phyloP scores from a whole-genome alignment of 306 rosid genomes.

The Heteromeles arbutifolia region DNA sequence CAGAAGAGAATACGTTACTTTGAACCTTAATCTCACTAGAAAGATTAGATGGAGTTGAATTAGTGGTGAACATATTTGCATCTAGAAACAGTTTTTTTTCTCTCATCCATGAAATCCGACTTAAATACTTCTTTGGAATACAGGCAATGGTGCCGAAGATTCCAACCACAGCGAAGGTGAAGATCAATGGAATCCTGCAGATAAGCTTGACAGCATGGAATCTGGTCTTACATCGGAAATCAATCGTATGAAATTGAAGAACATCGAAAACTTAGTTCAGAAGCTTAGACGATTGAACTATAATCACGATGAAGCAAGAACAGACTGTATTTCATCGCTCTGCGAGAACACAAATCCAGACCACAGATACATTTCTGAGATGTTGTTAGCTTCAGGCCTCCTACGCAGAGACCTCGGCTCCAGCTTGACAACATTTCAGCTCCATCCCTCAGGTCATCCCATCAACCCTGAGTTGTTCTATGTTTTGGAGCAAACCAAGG shows the following conservation, averaged over 20 bases:
- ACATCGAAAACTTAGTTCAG: conserved; percentile 72
- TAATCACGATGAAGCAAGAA: conserved; percentile 64
- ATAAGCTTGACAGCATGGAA: conserved; percentile 24
- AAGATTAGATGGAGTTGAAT: background rate
- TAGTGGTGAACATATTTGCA: background rate
- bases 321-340: conserved; percentile 72
- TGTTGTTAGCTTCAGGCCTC: conserved; percentile 80
- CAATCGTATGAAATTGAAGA: conserved; percentile 60
- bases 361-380: conserved; percentile 78
- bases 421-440: conserved; percentile 57
- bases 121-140: conserved; percentile 8
- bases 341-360: conserved; percentile 77
- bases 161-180: conserved; percentile 27
- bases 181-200: conserved; percentile 51
- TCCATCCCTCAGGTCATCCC: conserved; percentile 72
- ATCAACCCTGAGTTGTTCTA: conserved; percentile 75
- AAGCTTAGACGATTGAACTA: conserved; percentile 72
- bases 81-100: background rate
- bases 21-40: background rate
- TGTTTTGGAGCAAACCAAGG: conserved; percentile 86
- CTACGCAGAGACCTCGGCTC: conserved; percentile 66
- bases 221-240: conserved; percentile 46
- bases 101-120: conserved; percentile 6
- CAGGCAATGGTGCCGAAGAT: conserved; percentile 49
- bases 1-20: background rate